Evolutionary conservation across 1,284 basidiomycete species (phyloP), one percentile per base, ranked within the genome.

Genomic region (Agroathelia rolfsii): DNA sequence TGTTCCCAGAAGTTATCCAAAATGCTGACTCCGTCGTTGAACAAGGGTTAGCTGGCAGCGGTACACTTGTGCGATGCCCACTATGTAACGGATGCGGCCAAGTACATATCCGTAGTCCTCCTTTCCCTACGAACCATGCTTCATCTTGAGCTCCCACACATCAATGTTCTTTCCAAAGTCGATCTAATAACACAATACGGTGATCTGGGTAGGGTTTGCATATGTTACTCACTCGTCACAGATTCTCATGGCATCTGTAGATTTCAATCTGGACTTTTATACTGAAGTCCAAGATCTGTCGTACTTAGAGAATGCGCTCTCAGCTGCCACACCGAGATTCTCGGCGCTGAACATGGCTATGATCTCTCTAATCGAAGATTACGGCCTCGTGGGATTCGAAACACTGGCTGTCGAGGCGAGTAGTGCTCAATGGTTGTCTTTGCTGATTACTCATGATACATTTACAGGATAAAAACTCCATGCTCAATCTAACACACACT

Each of bases 211-310:
- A 47, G 47, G 62, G n/a, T n/a, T n/a, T n/a, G 54, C 17, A 7
- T 20, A 15, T 16, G 24, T 32, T 12, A 21, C 26, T 40, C 30
- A 25, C 17, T 12, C 26, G 24, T 24, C 26, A 25, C 22, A 28
- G 30, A 34, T 20, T 28, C 25, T 23, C 29, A n/a, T 32, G 26
- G 30, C 13, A 37, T 30, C 15, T 28, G 4, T 46, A 94, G 92
- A 92, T 23, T 97, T 98, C 66, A 95, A 94, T 49, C 76, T 98
- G 25, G 89, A 94, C 45, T 99, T 89, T 55, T 98, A 98, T 54
- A 97, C 95, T 24, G 89, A 98, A 56, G 94, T 95, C 0, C 92
- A 96, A 58, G 93, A 99, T 53, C 66, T 99, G 0, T 81, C 82
- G 1, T 85, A 97, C 54, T 73, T 99, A 5, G 72, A 87, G 43